Conservation (phyloP, 2,329 filamentous ascomycete genomes). For the Exophiala oligosperma region DNA sequence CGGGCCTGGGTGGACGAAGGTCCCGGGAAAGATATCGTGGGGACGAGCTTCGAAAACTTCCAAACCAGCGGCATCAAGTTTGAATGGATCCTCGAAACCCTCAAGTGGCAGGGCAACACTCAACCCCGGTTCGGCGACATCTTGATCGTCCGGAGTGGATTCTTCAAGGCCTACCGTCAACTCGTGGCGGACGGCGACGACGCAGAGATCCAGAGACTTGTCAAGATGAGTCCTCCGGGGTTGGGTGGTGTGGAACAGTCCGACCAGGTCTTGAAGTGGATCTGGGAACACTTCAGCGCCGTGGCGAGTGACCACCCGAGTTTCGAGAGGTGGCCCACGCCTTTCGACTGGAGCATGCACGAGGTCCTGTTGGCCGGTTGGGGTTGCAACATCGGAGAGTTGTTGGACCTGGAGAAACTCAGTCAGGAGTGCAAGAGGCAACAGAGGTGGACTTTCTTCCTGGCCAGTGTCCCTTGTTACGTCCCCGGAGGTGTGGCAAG, state of each 20-base stretch:
- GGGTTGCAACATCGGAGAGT: conserved; percentile 34
- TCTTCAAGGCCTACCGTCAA: conserved; percentile 28
- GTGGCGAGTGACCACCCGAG: conserved; percentile 37
- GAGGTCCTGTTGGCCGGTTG: conserved; percentile 34
- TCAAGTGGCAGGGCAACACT: conserved; percentile 26
- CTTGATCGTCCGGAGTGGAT: conserved; percentile 33
- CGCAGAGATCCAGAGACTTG: conserved; percentile 23
- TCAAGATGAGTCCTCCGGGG: conserved; percentile 19
- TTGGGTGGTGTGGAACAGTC: conserved; percentile 36
- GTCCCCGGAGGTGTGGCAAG: conserved; percentile 31
- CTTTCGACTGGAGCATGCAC: conserved; percentile 29
- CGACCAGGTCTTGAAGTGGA: conserved; percentile 35
- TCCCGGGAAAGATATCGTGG: conserved; percentile 23
- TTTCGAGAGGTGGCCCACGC: conserved; percentile 32
- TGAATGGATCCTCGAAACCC: conserved; percentile 28
- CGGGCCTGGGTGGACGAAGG: conserved; percentile 42
- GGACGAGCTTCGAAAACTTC: conserved; percentile 34
- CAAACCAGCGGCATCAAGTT: conserved; percentile 35
- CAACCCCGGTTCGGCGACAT: conserved; percentile 32
- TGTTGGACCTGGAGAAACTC: conserved; percentile 43
- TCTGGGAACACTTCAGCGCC: conserved; percentile 39
- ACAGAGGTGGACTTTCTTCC: conserved; percentile 48
- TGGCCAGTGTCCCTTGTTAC: conserved; percentile 39
- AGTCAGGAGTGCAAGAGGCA: conserved; percentile 38
- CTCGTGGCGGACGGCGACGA: conserved; percentile 17